Conservation (phyloP, 768 basidiomycete genomes). For the Calocybe cyanea region DNA sequence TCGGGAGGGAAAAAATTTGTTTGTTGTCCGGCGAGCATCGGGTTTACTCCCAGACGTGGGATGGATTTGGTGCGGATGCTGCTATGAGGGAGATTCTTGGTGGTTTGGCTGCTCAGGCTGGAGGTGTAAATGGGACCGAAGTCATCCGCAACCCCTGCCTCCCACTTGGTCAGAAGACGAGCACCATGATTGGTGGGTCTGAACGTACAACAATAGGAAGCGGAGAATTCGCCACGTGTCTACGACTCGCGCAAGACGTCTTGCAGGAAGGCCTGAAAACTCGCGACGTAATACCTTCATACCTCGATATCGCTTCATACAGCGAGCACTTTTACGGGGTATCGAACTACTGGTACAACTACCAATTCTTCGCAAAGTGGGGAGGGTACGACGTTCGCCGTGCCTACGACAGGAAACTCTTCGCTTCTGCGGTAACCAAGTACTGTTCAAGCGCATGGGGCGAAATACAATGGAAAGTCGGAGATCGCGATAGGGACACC, state of each 20-base stretch:
- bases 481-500: not conserved
- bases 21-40: slow-evolving; percentile 9
- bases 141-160: slow-evolving; percentile 8
- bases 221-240: slow-evolving; percentile 11
- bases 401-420: slow-evolving; percentile 6
- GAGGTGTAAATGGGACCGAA: not conserved
- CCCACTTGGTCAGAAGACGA: slow-evolving; percentile 2
- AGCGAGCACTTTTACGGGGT: slow-evolving; percentile 12
- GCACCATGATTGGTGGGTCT: not conserved
- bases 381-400: slow-evolving; percentile 7
- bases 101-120: slow-evolving; percentile 3
- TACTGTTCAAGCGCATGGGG: slow-evolving; percentile 8
- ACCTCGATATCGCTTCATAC: slow-evolving; percentile 12
- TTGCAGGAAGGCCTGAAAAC: slow-evolving; percentile 6
- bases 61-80: slow-evolving; percentile 10
- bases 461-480: slow-evolving; percentile 1
- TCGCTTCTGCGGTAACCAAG: slow-evolving; percentile 4
- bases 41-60: slow-evolving; percentile 9
- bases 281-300: slow-evolving; percentile 9
- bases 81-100: slow-evolving; percentile 1
- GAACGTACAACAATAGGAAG: slow-evolving; percentile 7
- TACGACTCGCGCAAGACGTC: not conserved
- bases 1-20: slow-evolving; percentile 4
- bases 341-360: slow-evolving; percentile 12
- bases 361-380: slow-evolving; percentile 14